Percentiles rank a stretch among this genome's conserved stretches.
These are phyloP conservation scores for Phytophthora hybrid DNA, from an alignment of 352 stramenopile species.

Conservation along the genomic window DNA sequence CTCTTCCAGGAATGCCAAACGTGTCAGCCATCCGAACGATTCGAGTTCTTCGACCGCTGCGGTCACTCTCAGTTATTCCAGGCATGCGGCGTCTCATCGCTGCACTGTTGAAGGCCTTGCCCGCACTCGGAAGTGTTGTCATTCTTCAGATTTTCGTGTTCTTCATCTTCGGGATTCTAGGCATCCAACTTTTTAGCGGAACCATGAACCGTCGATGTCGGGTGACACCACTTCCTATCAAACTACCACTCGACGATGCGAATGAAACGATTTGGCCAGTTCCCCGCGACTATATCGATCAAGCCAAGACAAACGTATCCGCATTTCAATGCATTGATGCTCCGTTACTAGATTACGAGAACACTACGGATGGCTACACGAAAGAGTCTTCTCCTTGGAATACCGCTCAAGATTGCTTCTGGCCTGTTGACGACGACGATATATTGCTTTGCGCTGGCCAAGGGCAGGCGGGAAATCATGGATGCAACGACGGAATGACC, in stretches of 20 bases:
- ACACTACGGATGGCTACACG: slow-evolving; percentile 46
- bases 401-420: slow-evolving; percentile 88
- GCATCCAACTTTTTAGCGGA: slow-evolving; percentile 89
- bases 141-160: slow-evolving; percentile 93
- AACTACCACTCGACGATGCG: slow-evolving; percentile 46
- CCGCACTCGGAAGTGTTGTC: slow-evolving; percentile 89
- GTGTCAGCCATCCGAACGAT: slow-evolving; percentile 88
- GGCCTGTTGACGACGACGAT: slow-evolving; percentile 90
- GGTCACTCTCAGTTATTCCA: slow-evolving; percentile 89
- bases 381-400: slow-evolving; percentile 81
- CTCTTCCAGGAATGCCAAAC: slow-evolving; percentile 74
- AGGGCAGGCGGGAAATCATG: slow-evolving; percentile 58
- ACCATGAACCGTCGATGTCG: slow-evolving; percentile 86
- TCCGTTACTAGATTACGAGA: slow-evolving; percentile 61
- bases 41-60: slow-evolving; percentile 88
- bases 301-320: slow-evolving; percentile 48
- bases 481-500: slow-evolving; percentile 45
- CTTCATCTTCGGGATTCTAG: slow-evolving; percentile 92
- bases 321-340: slow-evolving; percentile 51
- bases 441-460: slow-evolving; percentile 69
- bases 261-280: slow-evolving; percentile 62
- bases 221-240: slow-evolving; percentile 79
- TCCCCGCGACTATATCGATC: slow-evolving; percentile 48
- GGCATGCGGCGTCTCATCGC: slow-evolving; percentile 84
- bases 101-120: slow-evolving; percentile 85